Conservation (phyloP, 2,329 filamentous ascomycete genomes). For the Aspergillus terreus region DNA sequence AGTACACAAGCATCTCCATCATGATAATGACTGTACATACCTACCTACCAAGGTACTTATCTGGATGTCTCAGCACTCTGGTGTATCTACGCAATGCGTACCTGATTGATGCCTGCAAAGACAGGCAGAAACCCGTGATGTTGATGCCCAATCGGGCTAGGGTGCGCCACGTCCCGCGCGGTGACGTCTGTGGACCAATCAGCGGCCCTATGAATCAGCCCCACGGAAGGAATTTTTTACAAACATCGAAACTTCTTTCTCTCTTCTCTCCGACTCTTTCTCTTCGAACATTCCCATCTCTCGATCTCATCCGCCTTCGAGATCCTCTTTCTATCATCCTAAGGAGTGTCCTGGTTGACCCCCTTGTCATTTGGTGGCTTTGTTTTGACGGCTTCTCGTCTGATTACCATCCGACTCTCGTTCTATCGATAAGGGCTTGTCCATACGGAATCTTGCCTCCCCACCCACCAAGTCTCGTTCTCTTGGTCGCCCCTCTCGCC, state of each 20-base stretch:
- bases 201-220: slow-evolving; percentile 2
- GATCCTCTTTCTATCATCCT: background rate
- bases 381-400: background rate
- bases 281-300: background rate
- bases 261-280: slow-evolving; percentile 8
- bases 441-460: slow-evolving; percentile 17
- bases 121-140: slow-evolving; percentile 12
- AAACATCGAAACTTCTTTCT: slow-evolving; percentile 6
- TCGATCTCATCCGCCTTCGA: background rate
- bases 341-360: background rate
- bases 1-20: slow-evolving; percentile 6
- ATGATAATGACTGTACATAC: background rate
- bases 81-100: background rate
- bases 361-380: background rate
- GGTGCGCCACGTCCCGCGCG: slow-evolving; percentile 19
- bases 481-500: slow-evolving; percentile 28
- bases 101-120: background rate
- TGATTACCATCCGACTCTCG: slow-evolving; percentile 4
- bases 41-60: background rate
- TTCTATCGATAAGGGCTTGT: slow-evolving; percentile 41
- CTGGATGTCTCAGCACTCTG: too few species aligned
- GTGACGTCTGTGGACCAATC: slow-evolving; percentile 28
- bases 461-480: slow-evolving; percentile 16
- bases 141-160: slow-evolving; percentile 19
- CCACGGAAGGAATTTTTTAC: slow-evolving; percentile 28